Percentiles rank a stretch among this genome's conserved stretches.
Evolutionary conservation across 2,329 filamentous ascomycete species (phyloP).

Genomic region (Domatiomyces catenatus): DNA sequence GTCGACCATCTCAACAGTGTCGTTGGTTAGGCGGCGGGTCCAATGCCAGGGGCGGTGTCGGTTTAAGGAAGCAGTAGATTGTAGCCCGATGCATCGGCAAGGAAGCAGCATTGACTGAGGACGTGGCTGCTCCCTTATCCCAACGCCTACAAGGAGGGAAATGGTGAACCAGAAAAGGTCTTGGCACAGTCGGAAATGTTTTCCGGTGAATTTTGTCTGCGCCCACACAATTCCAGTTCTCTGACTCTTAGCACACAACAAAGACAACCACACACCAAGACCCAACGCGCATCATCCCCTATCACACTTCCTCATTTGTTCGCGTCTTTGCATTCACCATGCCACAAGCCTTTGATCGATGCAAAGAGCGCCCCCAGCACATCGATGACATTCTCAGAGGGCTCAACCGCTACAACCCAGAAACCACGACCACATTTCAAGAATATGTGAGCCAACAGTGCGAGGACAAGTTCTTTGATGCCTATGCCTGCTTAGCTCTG

Average conservation of each 20-base stretch:
- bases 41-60: neutral
- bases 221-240: neutral
- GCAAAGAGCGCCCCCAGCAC: slow-evolving; percentile 78
- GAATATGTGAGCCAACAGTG: slow-evolving; percentile 90
- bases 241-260: too few species aligned
- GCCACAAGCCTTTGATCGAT: slow-evolving; percentile 56
- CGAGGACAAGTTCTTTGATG: slow-evolving; percentile 85
- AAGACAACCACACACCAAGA: neutral
- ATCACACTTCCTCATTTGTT: neutral
- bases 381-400: slow-evolving; percentile 91
- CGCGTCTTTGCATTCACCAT: slow-evolving; percentile 2
- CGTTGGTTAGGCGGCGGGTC: slow-evolving; percentile 5
- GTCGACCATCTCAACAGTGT: slow-evolving; percentile 21
- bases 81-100: neutral
- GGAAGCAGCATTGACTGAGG: too few species aligned
- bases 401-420: slow-evolving; percentile 95
- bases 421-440: slow-evolving; percentile 86
- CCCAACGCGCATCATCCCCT: neutral
- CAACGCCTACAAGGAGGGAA: neutral
- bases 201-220: neutral
- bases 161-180: neutral
- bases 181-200: neutral
- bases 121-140: too few species aligned
- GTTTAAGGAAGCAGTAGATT: neutral
- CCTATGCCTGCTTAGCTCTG: slow-evolving; percentile 89